These are phyloP conservation scores for Passalora sequoiae DNA, from an alignment of 2,329 filamentous ascomycete genomes.

Conservation along the genomic window DNA sequence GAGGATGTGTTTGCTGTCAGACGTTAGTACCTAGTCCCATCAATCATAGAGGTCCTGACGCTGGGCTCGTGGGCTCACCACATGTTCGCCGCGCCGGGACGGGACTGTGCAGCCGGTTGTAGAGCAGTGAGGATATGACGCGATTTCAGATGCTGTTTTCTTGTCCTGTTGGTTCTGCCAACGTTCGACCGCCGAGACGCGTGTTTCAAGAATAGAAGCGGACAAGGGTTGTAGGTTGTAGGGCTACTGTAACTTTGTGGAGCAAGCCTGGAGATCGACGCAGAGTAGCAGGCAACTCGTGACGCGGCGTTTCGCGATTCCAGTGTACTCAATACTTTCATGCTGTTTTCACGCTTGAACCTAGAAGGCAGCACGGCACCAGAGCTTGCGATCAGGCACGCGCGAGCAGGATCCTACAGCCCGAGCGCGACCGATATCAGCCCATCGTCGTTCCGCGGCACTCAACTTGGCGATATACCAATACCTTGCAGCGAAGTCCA, in stretches of 20 bases:
- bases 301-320: background rate
- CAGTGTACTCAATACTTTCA: background rate
- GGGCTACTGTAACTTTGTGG: too few species aligned
- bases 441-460: background rate
- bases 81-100: slow-evolving; percentile 20
- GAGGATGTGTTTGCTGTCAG: slow-evolving; percentile 83
- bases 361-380: background rate
- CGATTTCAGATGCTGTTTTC: background rate
- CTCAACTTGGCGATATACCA: background rate
- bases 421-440: background rate
- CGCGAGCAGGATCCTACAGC: too few species aligned
- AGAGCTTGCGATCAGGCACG: too few species aligned
- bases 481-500: slow-evolving; percentile 4
- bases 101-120: too few species aligned
- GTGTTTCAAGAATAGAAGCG: background rate
- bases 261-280: too few species aligned
- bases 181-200: too few species aligned
- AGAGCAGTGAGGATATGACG: too few species aligned
- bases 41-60: too few species aligned
- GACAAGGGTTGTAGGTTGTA: background rate
- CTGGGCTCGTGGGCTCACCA: slow-evolving; percentile 28
- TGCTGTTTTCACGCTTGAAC: background rate
- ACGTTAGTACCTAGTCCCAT: too few species aligned
- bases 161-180: too few species aligned
- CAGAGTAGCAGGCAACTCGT: too few species aligned